phyloP scores from a whole-genome alignment of 140 eudicot genomes.

The Stevia rebaudiana region DNA sequence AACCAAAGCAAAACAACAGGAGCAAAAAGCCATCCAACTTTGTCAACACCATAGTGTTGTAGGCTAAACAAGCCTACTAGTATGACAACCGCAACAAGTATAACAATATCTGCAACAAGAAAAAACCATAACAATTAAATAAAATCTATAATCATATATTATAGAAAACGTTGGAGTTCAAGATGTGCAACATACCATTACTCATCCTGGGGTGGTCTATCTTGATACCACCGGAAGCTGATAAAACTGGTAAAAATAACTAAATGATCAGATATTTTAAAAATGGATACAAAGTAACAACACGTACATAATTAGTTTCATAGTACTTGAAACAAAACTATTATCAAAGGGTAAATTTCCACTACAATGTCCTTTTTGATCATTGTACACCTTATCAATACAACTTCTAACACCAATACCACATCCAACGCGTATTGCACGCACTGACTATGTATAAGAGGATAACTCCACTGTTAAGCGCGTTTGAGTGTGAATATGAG shows the following conservation, averaged over 20 bases:
- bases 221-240: conserved; percentile 93
- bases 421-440: background rate
- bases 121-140: background rate
- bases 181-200: conserved; percentile 40
- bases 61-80: conserved; percentile 77
- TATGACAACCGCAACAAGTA: conserved; percentile 72
- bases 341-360: background rate
- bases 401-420: background rate
- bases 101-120: conserved; percentile 66
- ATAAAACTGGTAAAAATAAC: conserved; percentile 52
- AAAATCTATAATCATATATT: background rate
- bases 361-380: background rate
- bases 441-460: background rate
- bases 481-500: background rate
- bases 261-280: conserved; percentile 20
- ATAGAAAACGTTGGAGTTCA: background rate
- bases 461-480: background rate
- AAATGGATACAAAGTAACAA: background rate
- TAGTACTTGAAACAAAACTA: background rate
- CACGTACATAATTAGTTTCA: background rate
- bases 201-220: conserved; percentile 83
- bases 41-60: conserved; percentile 90
- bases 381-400: background rate
- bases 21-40: conserved; percentile 94
- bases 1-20: conserved; percentile 94